A percentile compares a stretch with the other conserved stretches of the same genome.
These are phyloP conservation scores for Claviceps fusiformis DNA, from an alignment of 2,329 filamentous ascomycete genomes.

Conservation along the genomic window DNA sequence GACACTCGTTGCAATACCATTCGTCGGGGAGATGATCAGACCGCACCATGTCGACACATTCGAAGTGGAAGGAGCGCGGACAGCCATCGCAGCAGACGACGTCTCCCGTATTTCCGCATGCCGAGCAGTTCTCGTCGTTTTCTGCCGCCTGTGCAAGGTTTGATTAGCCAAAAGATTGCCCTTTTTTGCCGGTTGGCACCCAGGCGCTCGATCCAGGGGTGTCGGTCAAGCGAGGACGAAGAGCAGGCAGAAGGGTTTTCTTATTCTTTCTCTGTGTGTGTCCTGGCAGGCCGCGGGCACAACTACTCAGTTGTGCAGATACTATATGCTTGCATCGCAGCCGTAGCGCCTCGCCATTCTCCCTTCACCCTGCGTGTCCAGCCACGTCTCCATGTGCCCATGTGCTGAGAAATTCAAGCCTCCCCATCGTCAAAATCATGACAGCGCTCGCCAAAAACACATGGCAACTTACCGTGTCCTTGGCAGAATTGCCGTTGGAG, in stretches of 20 bases:
- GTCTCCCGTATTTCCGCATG: constrained; percentile 71
- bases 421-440: neutral
- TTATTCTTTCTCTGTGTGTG: too few species aligned
- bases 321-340: too few species aligned
- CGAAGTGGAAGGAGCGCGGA: constrained; percentile 77
- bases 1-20: constrained; percentile 74
- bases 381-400: neutral
- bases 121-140: constrained; percentile 81
- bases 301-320: too few species aligned
- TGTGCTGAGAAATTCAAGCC: neutral
- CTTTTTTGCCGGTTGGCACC: neutral
- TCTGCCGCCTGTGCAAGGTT: constrained; percentile 30
- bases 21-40: constrained; percentile 54
- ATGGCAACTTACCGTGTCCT: constrained; percentile 37
- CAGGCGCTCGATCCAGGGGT: neutral
- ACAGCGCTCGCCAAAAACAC: neutral
- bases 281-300: too few species aligned
- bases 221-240: neutral
- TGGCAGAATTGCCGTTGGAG: constrained; percentile 35
- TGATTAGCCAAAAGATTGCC: constrained; percentile 18
- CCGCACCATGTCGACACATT: constrained; percentile 72
- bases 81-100: constrained; percentile 92
- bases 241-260: too few species aligned
- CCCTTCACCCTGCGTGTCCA: neutral
- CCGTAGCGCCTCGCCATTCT: too few species aligned